phyloP scores from a whole-genome alignment of 306 rosid genomes.

The Vigna unguiculata region DNA sequence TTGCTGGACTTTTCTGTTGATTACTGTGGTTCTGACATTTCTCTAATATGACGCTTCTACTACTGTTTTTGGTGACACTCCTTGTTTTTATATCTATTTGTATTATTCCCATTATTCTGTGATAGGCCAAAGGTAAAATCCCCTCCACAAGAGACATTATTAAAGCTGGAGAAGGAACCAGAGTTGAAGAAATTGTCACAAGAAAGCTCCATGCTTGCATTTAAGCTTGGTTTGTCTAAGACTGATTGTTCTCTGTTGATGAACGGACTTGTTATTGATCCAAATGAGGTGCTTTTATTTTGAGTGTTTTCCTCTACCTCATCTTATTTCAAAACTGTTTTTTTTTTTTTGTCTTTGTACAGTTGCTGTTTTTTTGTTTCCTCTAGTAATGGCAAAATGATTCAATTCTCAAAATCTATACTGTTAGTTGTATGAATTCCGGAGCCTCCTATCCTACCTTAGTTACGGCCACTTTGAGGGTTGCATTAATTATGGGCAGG shows the following conservation, averaged over 20 bases:
- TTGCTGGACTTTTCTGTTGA: constrained; percentile 11
- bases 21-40: constrained; percentile 31
- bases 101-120: constrained; percentile 43
- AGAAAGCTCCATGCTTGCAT: constrained; percentile 78
- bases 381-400: not conserved
- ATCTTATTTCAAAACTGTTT: constrained; percentile 21
- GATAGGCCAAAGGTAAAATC: constrained; percentile 86
- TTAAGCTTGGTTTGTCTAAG: constrained; percentile 83
- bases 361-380: constrained; percentile 11
- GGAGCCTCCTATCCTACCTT: too few relatives aligned
- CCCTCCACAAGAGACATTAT: constrained; percentile 83
- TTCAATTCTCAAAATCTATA: constrained; percentile 14
- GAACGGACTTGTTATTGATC: constrained; percentile 92
- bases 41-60: constrained; percentile 28
- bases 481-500: too few relatives aligned
- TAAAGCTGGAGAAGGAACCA: constrained; percentile 84
- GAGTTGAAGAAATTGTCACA: constrained; percentile 70
- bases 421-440: too few relatives aligned
- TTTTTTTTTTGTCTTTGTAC: constrained; percentile 12
- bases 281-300: constrained; percentile 71
- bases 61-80: constrained; percentile 14
- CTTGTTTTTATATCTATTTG: constrained; percentile 20
- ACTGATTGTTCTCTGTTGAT: constrained; percentile 75
- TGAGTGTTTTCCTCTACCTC: constrained; percentile 33
- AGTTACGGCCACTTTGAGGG: too few relatives aligned